phyloP scores from a whole-genome alignment of 2,329 filamentous ascomycete genomes.

The Colletotrichum kahawae region DNA sequence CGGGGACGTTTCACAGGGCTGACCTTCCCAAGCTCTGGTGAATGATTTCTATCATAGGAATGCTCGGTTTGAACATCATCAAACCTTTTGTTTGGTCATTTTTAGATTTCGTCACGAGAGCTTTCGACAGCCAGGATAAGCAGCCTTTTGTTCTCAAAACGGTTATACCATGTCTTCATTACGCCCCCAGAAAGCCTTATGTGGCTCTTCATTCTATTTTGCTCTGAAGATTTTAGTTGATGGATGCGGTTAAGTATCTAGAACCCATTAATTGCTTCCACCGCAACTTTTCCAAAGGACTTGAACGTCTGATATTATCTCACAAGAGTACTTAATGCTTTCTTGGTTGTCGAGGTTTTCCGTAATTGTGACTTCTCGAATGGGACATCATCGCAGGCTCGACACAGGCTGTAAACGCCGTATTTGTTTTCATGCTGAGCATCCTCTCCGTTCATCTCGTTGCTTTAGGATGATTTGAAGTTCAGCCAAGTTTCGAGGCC shows the following conservation, averaged over 20 bases:
- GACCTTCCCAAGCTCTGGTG: not conserved
- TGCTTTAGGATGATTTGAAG: too few relatives aligned
- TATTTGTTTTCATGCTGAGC: not conserved
- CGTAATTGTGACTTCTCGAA: not conserved
- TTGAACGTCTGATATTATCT: not conserved
- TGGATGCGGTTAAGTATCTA: too few relatives aligned
- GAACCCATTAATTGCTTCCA: too few relatives aligned
- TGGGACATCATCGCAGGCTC: too few relatives aligned
- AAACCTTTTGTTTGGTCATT: not conserved
- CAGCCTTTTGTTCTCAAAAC: not conserved
- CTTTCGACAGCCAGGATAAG: not conserved
- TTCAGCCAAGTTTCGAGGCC: too few relatives aligned
- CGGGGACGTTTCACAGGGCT: not conserved
- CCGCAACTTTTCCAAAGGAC: not conserved
- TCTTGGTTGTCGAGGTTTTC: not conserved
- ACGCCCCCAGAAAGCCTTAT: fast-evolving
- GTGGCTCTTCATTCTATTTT: not conserved
- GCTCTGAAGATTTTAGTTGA: too few relatives aligned
- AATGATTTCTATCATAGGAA: not conserved
- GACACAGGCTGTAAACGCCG: too few relatives aligned
- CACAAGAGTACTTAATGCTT: not conserved
- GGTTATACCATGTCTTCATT: not conserved
- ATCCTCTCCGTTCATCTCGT: not conserved
- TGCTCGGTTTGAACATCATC: not conserved
- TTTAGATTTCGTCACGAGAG: not conserved